Conservation (phyloP, 345 rosid species). For the Eucalyptus erythrocorys region DNA sequence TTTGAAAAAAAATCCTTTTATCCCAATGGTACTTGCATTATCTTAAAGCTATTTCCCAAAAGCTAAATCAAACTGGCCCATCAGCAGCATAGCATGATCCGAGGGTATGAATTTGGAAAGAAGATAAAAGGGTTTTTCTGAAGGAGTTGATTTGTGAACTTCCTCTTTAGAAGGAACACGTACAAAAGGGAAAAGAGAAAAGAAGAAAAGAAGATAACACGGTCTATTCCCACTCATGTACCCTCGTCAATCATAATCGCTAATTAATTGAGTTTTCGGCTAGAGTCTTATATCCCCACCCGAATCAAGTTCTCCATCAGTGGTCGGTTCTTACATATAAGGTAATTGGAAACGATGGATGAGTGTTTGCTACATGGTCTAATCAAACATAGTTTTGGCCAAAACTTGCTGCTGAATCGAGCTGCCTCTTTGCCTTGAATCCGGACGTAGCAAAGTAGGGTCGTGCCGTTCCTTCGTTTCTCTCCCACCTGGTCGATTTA, state of each 20-base stretch:
- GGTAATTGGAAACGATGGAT: too few species aligned
- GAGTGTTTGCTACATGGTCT: neutral
- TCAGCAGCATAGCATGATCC: neutral
- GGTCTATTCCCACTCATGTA: neutral
- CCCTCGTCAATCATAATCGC: neutral
- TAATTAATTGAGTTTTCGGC: neutral
- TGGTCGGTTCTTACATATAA: neutral
- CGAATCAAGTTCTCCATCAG: neutral
- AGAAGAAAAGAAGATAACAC: neutral
- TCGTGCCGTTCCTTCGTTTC: neutral
- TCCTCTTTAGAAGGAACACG: neutral
- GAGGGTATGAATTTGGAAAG: neutral
- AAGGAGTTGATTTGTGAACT: neutral
- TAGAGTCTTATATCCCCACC: neutral
- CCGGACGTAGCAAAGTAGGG: neutral
- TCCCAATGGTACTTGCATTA: fast-evolving
- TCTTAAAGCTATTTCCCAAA: too few species aligned
- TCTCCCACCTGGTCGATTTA: neutral
- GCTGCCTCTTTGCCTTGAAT: neutral
- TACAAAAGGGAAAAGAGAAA: neutral
- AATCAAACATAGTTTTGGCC: neutral
- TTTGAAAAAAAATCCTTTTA: too few species aligned
- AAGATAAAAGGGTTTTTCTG: neutral
- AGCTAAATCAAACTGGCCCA: too few species aligned
- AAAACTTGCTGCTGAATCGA: neutral